Evolutionary conservation across 306 rosid genomes (phyloP), one percentile per base, ranked within the genome.

Genomic region (Vigna trinervia): DNA sequence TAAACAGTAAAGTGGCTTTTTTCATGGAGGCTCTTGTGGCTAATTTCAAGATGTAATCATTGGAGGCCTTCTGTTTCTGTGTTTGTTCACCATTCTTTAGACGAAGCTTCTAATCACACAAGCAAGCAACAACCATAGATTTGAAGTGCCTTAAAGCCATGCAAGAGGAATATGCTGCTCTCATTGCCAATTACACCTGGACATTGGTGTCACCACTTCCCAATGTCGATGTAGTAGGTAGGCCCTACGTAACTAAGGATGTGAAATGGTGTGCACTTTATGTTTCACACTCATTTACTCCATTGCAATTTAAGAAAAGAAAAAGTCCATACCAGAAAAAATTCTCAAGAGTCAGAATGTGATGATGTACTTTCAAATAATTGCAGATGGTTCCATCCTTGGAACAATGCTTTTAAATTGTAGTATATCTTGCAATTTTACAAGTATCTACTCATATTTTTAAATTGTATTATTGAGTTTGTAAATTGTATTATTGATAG

Each of bases 101-200:
- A 8, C 58, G 67, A 57, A 39, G 8, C 67, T 53, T 36, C 19
- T 59, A n/a, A 68, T 26, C 70, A 64, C 41, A 64, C 17, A 64
- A 39, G 39, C 70, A 64, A 64, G n/a, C 46, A 8, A 41, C 69
- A 63, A 63, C 30, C 69, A 63, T 8, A 63, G 69, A 63, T 63
- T 63, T 17, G 48, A 63, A 63, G 41, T 63, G 69, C 36, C 10
- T 73, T 43, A 73, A 73, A 73, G 77, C 26, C 77, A 73, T 39
- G 41, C 41, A 73, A 39, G 54, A 73, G 20, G 67, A 73, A 73
- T 73, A 43, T 74, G 46, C 46, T 45, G 32, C 59, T 46, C 69
- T 74, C 69, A 28, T 58, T 52, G 69, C 69, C 32, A 15, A 59
- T 74, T 59, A 28, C 59, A 56, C 67, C 22, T 54, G 39, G 53